Evolutionary conservation across 1,284 basidiomycete species (phyloP).

Genomic region (Peniophora sp.): DNA sequence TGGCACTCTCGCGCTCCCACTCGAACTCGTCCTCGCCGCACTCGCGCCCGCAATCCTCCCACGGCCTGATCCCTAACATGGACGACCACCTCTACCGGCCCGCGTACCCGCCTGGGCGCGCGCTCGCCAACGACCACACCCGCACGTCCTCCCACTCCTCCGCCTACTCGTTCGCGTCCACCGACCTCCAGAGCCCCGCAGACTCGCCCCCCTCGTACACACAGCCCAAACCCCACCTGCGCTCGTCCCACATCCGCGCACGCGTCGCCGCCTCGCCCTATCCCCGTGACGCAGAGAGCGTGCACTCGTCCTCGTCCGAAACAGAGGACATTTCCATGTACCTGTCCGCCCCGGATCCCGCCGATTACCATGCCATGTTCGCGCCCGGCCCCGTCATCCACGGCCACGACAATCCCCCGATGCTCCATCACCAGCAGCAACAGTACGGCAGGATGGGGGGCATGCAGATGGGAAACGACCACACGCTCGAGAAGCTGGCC

Average conservation of each 20-base stretch:
- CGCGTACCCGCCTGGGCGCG: slow-evolving; percentile 32
- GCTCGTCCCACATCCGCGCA: slow-evolving; percentile 67
- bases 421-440: slow-evolving; percentile 19
- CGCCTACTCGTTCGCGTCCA: slow-evolving; percentile 32
- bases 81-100: slow-evolving; percentile 63
- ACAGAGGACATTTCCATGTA: slow-evolving; percentile 78
- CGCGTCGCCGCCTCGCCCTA: slow-evolving; percentile 73
- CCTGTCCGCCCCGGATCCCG: slow-evolving; percentile 38
- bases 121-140: slow-evolving; percentile 23
- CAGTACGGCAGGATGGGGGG: slow-evolving; percentile 68
- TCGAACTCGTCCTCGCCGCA: slow-evolving; percentile 66
- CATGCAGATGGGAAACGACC: slow-evolving; percentile 52
- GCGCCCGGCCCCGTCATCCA: slow-evolving; percentile 40
- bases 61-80: slow-evolving; percentile 38
- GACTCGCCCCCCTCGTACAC: slow-evolving; percentile 68
- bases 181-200: slow-evolving; percentile 37
- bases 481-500: slow-evolving; percentile 76
- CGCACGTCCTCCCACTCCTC: slow-evolving; percentile 32
- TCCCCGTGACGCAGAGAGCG: slow-evolving; percentile 73
- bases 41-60: slow-evolving; percentile 70
- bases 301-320: slow-evolving; percentile 79
- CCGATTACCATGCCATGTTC: slow-evolving; percentile 56
- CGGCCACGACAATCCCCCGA: slow-evolving; percentile 54
- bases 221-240: slow-evolving; percentile 64
- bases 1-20: slow-evolving; percentile 60